Percentiles rank a stretch among this genome's conserved stretches.
Evolutionary conservation across 1,284 basidiomycete genomes (phyloP).

Genomic region (Schizopora paradoxa): DNA sequence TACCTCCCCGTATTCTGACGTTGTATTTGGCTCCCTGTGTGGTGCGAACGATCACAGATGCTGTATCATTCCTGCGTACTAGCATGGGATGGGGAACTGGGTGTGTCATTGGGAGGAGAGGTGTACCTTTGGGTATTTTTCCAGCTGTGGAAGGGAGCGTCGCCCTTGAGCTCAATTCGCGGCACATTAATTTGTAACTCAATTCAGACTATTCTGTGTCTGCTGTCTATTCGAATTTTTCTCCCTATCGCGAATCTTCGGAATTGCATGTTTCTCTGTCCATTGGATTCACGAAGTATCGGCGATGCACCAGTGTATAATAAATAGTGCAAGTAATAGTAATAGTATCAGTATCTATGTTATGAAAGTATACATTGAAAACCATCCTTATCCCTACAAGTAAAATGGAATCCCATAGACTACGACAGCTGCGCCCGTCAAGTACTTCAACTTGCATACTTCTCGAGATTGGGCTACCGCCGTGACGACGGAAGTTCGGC

Average conservation of each 20-base stretch:
- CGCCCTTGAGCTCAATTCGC: slow-evolving; percentile 23
- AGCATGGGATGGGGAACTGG: slow-evolving; percentile 3
- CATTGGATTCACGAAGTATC: too few relatives aligned
- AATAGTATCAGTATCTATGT: too few relatives aligned
- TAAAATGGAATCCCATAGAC: slow-evolving; percentile 94
- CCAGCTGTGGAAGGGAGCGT: not conserved
- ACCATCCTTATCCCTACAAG: slow-evolving; percentile 40
- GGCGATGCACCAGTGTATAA: too few relatives aligned
- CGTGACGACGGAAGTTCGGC: slow-evolving; percentile 54
- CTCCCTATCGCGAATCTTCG: slow-evolving; percentile 5
- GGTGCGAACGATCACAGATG: not conserved
- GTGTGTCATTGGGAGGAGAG: not conserved
- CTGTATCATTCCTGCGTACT: not conserved
- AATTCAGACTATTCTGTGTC: slow-evolving; percentile 25
- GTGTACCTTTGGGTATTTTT: not conserved
- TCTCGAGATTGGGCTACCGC: slow-evolving; percentile 79
- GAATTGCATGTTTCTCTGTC: not conserved
- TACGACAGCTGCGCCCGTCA: slow-evolving; percentile 94
- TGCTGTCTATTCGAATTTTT: slow-evolving; percentile 18
- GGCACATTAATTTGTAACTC: slow-evolving; percentile 21
- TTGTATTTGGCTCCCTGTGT: not conserved
- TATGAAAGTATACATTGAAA: too few relatives aligned
- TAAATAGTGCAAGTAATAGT: too few relatives aligned
- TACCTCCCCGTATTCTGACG: not conserved
- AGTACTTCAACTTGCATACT: slow-evolving; percentile 83